Conservation (phyloP, 169 alveolate species). For the Cryptosporidium xiaoi region DNA sequence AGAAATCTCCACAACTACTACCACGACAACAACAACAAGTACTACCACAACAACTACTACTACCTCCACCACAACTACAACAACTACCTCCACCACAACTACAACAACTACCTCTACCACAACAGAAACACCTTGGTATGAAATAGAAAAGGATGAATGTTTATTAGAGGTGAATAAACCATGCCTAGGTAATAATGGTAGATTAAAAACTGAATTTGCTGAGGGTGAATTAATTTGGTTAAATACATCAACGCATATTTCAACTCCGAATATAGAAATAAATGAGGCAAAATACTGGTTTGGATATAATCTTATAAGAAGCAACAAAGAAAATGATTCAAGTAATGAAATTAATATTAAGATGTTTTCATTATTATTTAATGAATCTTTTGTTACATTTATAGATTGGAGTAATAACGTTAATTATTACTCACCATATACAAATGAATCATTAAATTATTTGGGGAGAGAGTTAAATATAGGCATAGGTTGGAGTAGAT, state of each 20-base stretch:
- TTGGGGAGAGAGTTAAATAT: conserved; percentile 6
- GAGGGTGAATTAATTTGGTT: conserved; percentile 29
- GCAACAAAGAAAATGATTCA: neutral
- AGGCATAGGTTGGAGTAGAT: conserved; percentile 59
- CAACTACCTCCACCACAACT: conserved; percentile 38
- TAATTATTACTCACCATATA: conserved; percentile 37
- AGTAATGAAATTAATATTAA: neutral
- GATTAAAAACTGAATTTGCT: neutral
- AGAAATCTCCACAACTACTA: conserved; percentile 31
- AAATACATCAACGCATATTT: neutral
- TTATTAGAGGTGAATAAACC: conserved; percentile 23
- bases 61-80: conserved; percentile 15
- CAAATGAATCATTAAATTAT: conserved; percentile 32
- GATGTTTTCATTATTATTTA: neutral
- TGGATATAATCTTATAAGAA: neutral
- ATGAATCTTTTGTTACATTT: conserved; percentile 13
- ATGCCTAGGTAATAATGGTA: conserved; percentile 12
- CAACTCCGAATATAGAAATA: neutral
- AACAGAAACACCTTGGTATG: conserved; percentile 50
- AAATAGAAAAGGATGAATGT: conserved; percentile 32
- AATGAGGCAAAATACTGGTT: neutral
- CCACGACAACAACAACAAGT: neutral
- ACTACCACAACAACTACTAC: neutral
- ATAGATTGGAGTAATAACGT: conserved; percentile 9
- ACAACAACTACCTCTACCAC: conserved; percentile 50